phyloP scores from a whole-genome alignment of 169 alveolate genomes.

The Plasmodium gallinaceum region DNA sequence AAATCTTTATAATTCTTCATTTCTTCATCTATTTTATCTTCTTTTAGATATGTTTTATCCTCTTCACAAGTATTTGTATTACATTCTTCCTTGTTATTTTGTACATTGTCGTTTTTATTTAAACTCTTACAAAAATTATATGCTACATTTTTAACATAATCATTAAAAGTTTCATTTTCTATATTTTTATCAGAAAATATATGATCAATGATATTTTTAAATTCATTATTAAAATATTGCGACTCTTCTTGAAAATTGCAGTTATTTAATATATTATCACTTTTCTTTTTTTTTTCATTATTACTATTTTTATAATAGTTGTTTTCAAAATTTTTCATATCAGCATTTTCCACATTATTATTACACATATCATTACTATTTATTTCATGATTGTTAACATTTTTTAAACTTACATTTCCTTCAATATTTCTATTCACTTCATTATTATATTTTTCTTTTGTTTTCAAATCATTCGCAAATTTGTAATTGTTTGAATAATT shows the following conservation, averaged over 20 bases:
- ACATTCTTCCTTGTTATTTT: conserved; percentile 2
- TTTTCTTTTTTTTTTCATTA: background rate
- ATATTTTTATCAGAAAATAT: conserved; percentile 25
- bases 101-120: conserved; percentile 14
- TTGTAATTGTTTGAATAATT: background rate
- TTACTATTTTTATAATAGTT: background rate
- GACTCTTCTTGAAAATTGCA: conserved; percentile 31
- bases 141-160: conserved; percentile 24
- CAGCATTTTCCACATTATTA: background rate
- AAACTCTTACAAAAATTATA: conserved; percentile 11
- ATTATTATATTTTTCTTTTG: conserved; percentile 19
- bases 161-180: conserved; percentile 14
- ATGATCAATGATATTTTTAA: conserved; percentile 17
- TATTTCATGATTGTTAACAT: conserved; percentile 4
- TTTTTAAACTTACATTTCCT: conserved; percentile 15
- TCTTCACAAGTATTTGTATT: conserved; percentile 9
- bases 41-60: conserved; percentile 6
- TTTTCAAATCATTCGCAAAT: conserved; percentile 9
- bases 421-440: conserved; percentile 13
- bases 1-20: conserved; percentile 29
- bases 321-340: conserved; percentile 3
- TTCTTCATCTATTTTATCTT: conserved; percentile 13
- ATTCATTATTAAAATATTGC: conserved; percentile 18
- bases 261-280: conserved; percentile 5
- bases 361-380: background rate